Base-by-base conservation (phyloP, 495 filamentous ascomycete species). In the Neurospora sublineolata region DNA sequence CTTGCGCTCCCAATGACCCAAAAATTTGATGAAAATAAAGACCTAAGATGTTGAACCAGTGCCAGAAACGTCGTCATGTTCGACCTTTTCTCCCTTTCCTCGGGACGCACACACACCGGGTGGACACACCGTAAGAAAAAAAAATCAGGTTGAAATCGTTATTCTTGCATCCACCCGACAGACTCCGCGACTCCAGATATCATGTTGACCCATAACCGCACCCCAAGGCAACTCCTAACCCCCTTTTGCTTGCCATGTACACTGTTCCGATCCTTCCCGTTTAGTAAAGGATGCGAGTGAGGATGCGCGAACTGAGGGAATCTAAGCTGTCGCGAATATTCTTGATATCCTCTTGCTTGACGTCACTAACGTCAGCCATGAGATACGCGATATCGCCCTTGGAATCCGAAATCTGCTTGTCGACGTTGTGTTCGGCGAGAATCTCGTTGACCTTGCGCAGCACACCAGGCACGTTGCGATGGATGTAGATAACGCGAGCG, bases 341-440 rank as follows among this genome's bases (percentile, higher is more conserved):
- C 82, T 93, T 93, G 80, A 98, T 94, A 73, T 95, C 91, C 30
- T 84, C 84, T 14, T 86, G 81, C 76, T 92, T 89, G 75, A 97
- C 93, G 70, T 92, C 85, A 82, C 92, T 97, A 73, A 99, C 91
- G 83, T 99, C 96, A 27, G 96, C 95, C 95, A 99, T 97, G 72
- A 98, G 84, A 79, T 98, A 99, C 30, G 96, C 96, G 72, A 94
- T 87, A 81, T 97, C 94, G 75, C 93, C 95, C 84, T 91, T 89
- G 82, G 90, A 95, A 79, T 97, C 96, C 38, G 93, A 94, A 83
- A 94, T 97, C 80, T 99, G 96, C 84, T 97, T 97, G 79, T 97
- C 95, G 73, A 99, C 93, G 78, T 99, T 99, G 82, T 99, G 94
- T 71, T 95, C 89, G 18, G 89, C 92, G 72, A 98, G 88, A 71